Percentiles rank a stretch among this genome's conserved stretches.
Conservation (phyloP, 1,284 basidiomycete species). For the Vanrija sp. region DNA sequence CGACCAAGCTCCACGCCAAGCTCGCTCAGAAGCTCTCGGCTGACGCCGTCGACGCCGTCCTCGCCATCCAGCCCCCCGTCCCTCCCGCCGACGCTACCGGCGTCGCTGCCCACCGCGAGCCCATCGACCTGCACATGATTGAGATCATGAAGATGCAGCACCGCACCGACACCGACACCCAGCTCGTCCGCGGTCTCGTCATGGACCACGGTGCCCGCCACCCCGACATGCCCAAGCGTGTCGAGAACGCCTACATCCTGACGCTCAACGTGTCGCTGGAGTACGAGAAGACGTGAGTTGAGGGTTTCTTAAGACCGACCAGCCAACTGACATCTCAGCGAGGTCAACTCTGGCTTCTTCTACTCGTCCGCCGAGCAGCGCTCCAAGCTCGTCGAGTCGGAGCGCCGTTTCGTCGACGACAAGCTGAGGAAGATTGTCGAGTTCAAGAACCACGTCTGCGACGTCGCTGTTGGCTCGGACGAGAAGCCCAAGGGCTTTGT, state of each 20-base stretch:
- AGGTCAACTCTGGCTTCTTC: conserved; percentile 99
- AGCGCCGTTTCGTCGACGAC: conserved; percentile 88
- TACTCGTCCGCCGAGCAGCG: conserved; percentile 98
- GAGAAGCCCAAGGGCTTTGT: conserved; percentile 79
- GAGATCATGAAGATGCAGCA: conserved; percentile 99
- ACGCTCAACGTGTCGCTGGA: conserved; percentile 97
- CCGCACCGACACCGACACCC: conserved; percentile 95
- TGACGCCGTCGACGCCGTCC: conserved; percentile 92
- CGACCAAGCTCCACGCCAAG: conserved; percentile 82
- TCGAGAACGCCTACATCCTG: conserved; percentile 94
- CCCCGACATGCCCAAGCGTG: conserved; percentile 98
- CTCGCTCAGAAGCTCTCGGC: conserved; percentile 86
- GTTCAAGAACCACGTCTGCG: conserved; percentile 93
- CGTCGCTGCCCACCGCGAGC: conserved; percentile 69
- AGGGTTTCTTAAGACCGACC: not conserved
- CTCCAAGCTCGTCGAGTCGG: conserved; percentile 97
- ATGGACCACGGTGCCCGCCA: conserved; percentile 88
- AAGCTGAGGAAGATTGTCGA: conserved; percentile 97
- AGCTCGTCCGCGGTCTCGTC: conserved; percentile 90
- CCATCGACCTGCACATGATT: conserved; percentile 98
- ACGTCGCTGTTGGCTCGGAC: conserved; percentile 69
- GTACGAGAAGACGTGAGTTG: conserved; percentile 95
- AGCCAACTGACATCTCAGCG: conserved; percentile 54
- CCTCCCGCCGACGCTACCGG: conserved; percentile 56
- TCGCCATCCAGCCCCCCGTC: conserved; percentile 74